These are phyloP conservation scores for Candida easanensis DNA, from an alignment of 805 yeast species.

Conservation along the genomic window DNA sequence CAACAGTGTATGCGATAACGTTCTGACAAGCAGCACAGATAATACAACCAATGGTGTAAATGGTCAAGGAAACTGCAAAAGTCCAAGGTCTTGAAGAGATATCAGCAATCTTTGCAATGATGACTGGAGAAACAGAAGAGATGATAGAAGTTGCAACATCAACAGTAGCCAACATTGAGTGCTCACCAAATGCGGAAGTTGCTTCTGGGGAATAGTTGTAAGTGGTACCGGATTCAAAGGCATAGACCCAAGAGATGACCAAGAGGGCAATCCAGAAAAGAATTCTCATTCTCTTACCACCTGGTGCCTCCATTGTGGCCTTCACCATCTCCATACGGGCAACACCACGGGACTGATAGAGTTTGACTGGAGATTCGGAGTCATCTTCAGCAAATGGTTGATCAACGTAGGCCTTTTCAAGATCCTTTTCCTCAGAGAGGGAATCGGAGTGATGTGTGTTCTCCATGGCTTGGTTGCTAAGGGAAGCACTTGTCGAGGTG, in stretches of 20 bases:
- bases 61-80: conserved; percentile 30
- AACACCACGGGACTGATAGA: conserved; percentile 26
- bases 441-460: neutral
- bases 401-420: neutral
- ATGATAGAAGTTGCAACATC: conserved; percentile 39
- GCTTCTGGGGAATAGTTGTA: conserved; percentile 37
- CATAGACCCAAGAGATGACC: conserved; percentile 17
- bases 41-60: conserved; percentile 36
- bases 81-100: conserved; percentile 40
- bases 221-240: conserved; percentile 33
- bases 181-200: conserved; percentile 37
- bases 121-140: conserved; percentile 36
- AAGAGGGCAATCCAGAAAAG: conserved; percentile 15
- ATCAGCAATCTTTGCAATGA: conserved; percentile 41
- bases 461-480: neutral
- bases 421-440: neutral
- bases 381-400: neutral
- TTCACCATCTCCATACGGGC: conserved; percentile 23
- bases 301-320: conserved; percentile 19
- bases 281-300: conserved; percentile 17
- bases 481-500: too few relatives aligned
- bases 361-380: conserved; percentile 1
- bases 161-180: conserved; percentile 38
- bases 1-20: conserved; percentile 35
- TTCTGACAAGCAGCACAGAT: conserved; percentile 36